These are phyloP conservation scores for Sporothrix protearum DNA, from an alignment of 2,329 filamentous ascomycete species.

Conservation along the genomic window DNA sequence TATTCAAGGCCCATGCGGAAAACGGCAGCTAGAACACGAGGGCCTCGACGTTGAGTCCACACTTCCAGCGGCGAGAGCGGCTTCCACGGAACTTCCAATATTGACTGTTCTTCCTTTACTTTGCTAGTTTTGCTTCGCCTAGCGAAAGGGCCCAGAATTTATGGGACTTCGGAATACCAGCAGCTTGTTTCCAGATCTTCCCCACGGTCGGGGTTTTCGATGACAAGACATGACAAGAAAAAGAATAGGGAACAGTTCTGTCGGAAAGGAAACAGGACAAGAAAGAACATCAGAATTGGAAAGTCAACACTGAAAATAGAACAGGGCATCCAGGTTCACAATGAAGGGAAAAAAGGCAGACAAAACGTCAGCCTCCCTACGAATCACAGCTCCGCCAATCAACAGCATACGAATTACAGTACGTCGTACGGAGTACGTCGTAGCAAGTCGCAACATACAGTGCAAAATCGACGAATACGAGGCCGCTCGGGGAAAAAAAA, in stretches of 20 bases:
- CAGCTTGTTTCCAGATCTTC: neutral
- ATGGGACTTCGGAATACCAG: neutral
- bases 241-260: neutral
- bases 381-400: neutral
- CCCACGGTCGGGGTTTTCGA: neutral
- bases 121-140: neutral
- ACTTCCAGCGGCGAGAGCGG: neutral
- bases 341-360: neutral
- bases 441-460: neutral
- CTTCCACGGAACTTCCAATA: neutral
- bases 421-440: neutral
- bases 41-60: neutral
- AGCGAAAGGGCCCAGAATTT: neutral
- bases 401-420: neutral
- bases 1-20: neutral
- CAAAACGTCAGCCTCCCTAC: neutral
- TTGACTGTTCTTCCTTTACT: neutral
- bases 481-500: neutral
- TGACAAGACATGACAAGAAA: neutral
- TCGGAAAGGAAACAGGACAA: neutral
- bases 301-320: neutral
- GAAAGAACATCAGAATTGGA: neutral
- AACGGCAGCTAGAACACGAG: neutral
- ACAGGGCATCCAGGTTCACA: neutral
- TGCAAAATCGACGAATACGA: conserved; percentile 6